A percentile compares a stretch with the other conserved stretches of the same genome.
Conservation (phyloP, 2,329 filamentous ascomycete species). For the Aspergillus sp. region DNA sequence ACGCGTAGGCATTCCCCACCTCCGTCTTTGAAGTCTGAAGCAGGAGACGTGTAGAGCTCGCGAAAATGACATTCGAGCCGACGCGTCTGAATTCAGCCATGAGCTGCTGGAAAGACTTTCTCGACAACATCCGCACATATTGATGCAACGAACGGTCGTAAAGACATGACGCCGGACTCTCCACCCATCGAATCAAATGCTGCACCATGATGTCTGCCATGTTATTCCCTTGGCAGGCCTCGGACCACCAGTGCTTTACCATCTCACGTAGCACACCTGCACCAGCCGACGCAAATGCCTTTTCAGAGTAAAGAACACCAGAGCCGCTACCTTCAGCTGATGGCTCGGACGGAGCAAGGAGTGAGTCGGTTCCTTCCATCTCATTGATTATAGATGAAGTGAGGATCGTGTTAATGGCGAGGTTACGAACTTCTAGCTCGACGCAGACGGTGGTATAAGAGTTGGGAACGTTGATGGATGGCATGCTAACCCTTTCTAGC, state of each 20-base stretch:
- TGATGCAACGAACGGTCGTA: constrained; percentile 94
- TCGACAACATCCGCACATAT: constrained; percentile 98
- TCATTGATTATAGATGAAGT: constrained; percentile 97
- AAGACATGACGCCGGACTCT: constrained; percentile 87
- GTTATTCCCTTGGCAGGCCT: constrained; percentile 82
- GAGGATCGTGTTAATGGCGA: constrained; percentile 96
- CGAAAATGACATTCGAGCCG: constrained; percentile 93
- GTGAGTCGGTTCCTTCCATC: constrained; percentile 82
- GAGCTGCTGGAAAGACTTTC: constrained; percentile 93
- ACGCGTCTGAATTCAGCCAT: constrained; percentile 96
- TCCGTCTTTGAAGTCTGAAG: constrained; percentile 96
- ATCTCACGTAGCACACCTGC: constrained; percentile 92
- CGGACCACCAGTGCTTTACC: constrained; percentile 98
- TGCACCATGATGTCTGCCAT: constrained; percentile 99
- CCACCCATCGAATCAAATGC: constrained; percentile 95
- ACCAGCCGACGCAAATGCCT: constrained; percentile 87
- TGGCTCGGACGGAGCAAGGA: constrained; percentile 74
- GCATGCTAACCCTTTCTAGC: constrained; percentile 87
- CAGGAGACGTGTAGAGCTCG: constrained; percentile 81
- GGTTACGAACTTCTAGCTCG: constrained; percentile 87
- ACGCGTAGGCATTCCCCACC: constrained; percentile 93
- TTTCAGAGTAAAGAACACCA: constrained; percentile 77
- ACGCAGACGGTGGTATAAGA: constrained; percentile 97
- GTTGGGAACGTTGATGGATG: constrained; percentile 86
- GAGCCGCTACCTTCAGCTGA: constrained; percentile 62